A percentile compares a stretch with the other conserved stretches of the same genome.
These are phyloP conservation scores for Hyaloperonospora brassicae DNA, from an alignment of 352 stramenopile species.

Conservation along the genomic window DNA sequence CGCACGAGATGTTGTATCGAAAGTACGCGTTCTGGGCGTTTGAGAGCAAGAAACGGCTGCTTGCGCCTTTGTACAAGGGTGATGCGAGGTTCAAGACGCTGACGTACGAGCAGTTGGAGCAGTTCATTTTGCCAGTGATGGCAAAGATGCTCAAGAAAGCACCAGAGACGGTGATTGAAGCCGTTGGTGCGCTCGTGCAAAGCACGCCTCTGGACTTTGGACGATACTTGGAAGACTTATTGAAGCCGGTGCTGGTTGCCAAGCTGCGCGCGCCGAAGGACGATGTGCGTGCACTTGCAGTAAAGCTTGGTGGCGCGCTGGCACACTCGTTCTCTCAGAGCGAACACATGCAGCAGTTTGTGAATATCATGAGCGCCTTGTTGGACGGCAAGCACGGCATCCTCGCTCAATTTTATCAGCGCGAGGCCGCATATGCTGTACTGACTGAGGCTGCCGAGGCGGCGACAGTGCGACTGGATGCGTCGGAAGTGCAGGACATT, in stretches of 20 bases:
- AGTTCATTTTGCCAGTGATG: conserved; percentile 51
- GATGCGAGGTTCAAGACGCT: conserved; percentile 52
- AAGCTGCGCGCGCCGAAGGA: conserved; percentile 83
- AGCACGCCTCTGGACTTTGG: conserved; percentile 58
- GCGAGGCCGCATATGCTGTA: conserved; percentile 61
- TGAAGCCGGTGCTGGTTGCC: conserved; percentile 50
- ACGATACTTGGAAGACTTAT: conserved; percentile 51
- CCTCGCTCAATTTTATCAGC: conserved; percentile 85
- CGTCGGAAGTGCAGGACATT: conserved; percentile 33
- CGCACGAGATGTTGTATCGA: conserved; percentile 40
- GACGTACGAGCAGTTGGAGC: conserved; percentile 53
- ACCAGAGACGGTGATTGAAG: conserved; percentile 66
- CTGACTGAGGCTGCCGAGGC: conserved; percentile 50
- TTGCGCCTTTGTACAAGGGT: conserved; percentile 27
- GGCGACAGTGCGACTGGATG: conserved; percentile 22
- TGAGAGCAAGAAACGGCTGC: conserved; percentile 55
- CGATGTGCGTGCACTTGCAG: conserved; percentile 50
- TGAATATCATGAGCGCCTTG: conserved; percentile 46
- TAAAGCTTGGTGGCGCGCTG: conserved; percentile 44
- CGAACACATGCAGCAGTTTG: conserved; percentile 45
- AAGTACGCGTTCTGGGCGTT: conserved; percentile 71
- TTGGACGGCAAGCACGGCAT: conserved; percentile 78
- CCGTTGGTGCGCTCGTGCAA: conserved; percentile 40
- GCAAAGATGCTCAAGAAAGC: conserved; percentile 79
- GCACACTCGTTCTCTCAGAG: conserved; percentile 41